Percentiles rank a stretch among this genome's conserved stretches.
Conservation (phyloP, 139 green algal species). For the Deuterostichococcus epilithicus region DNA sequence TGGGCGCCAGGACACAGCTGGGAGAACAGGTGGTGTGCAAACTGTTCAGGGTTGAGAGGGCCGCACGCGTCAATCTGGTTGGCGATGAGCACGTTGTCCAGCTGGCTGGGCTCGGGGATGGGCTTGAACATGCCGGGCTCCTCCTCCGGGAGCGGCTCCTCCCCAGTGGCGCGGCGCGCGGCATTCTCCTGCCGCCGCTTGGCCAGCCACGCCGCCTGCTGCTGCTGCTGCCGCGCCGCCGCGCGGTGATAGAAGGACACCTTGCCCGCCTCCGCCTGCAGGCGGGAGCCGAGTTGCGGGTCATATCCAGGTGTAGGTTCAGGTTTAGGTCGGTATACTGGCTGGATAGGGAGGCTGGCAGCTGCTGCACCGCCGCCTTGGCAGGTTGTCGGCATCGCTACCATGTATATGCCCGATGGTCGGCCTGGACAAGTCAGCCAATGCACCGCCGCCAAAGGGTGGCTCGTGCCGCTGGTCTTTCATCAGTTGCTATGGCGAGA, state of each 20-base stretch:
- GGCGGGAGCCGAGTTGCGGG: conserved; percentile 34
- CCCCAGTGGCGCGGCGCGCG: conserved; percentile 59
- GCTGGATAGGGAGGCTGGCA: no score
- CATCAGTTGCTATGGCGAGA: no score
- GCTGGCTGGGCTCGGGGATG: conserved; percentile 75
- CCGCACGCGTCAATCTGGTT: conserved; percentile 41
- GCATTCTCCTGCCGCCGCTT: conserved; percentile 76
- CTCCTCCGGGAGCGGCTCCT: conserved; percentile 95
- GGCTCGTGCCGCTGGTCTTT: no score
- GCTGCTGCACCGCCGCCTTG: no score
- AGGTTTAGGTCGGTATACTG: no score
- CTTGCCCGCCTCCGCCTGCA: conserved; percentile 44
- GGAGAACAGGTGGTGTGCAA: not conserved
- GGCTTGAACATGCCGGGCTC: conserved; percentile 86
- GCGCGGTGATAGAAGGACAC: conserved; percentile 75
- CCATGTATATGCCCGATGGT: no score
- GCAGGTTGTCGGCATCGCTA: no score
- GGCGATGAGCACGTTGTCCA: conserved; percentile 88
- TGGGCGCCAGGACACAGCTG: no score
- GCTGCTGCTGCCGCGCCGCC: conserved; percentile 70
- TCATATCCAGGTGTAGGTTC: conserved; percentile 61
- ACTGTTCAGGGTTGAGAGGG: no score
- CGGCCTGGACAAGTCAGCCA: no score
- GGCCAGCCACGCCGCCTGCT: conserved; percentile 22
- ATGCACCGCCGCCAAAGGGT: no score